Conservation (phyloP, 805 yeast species). For the Lipomyces chichibuensis region DNA sequence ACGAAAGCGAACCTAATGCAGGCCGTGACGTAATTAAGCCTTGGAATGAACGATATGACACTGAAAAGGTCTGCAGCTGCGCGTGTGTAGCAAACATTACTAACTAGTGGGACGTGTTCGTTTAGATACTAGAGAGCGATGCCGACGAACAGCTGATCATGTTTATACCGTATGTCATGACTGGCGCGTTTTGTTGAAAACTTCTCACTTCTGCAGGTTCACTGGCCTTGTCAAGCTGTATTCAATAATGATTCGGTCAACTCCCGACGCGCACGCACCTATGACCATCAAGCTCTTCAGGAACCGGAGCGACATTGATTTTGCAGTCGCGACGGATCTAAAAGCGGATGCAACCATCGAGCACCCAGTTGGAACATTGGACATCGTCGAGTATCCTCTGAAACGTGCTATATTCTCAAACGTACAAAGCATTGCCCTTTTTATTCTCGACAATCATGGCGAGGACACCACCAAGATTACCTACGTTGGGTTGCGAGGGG, state of each 20-base stretch:
- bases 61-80: constrained; percentile 42
- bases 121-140: constrained; percentile 59
- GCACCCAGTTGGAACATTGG: constrained; percentile 62
- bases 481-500: constrained; percentile 79
- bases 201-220: constrained; percentile 46
- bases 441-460: constrained; percentile 67
- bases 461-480: constrained; percentile 61
- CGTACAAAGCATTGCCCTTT: constrained; percentile 66
- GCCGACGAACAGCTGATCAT: constrained; percentile 80
- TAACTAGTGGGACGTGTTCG: not conserved
- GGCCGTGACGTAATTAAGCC: constrained; percentile 60
- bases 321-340: constrained; percentile 57
- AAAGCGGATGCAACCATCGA: constrained; percentile 53
- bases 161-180: constrained; percentile 57
- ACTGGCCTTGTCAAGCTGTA: constrained; percentile 72
- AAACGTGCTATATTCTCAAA: constrained; percentile 77
- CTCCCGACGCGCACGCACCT: constrained; percentile 67
- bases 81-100: not conserved
- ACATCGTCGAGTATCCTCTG: constrained; percentile 77
- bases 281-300: constrained; percentile 69
- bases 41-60: constrained; percentile 52
- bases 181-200: not conserved
- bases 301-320: constrained; percentile 71
- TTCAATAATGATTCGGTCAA: constrained; percentile 70
- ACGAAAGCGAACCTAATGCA: constrained; percentile 56